Evolutionary conservation across 1,139 yeast species (phyloP), one percentile per base, ranked within the genome.

Genomic region (Blastobotrys proliferans): DNA sequence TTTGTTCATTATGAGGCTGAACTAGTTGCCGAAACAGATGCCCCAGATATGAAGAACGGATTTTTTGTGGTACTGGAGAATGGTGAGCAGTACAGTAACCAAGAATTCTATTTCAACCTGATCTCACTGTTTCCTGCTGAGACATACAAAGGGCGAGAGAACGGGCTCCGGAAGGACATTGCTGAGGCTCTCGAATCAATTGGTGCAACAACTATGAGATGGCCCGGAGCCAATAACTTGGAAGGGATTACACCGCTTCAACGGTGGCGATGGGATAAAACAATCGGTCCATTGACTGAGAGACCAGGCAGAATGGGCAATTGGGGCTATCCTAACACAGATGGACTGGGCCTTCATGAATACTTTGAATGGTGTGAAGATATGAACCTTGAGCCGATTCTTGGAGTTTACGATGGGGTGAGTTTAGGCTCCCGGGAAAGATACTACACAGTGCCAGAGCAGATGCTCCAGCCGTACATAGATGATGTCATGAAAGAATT

Each of bases 201-300:
- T 11, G n/a, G 21, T 6, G 21, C 35, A 11, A 40, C 22, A 9
- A 34, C 35, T 29, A 31, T 40, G 18, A 38, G 43, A 11, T 35
- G 34, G 35, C 42, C 36, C 6, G 37, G 41, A 6, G 41, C 37
- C 11, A 38, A 38, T 27, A 25, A 27, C 9, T 16, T 38, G 2
- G 41, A 38, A 16, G 37, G 37, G 2, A 13, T 20, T 11, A 25
- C 37, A 4, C 25, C 27, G n/a, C 31, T 13, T 14, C 9, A 5
- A 6, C 36, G 41, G 16, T 37, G 41, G 41, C 21, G 21, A 16
- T 41, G 45, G 45, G 33, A 41, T 24, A 38, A 41, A 18, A 41
- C 45, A 10, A 21, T 41, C 22, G 44, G 44, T 3, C 39, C 44
- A 11, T 26, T 41, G 17, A 41, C 30, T 19, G 26, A 41, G 3